Base-by-base conservation (phyloP, 2,329 filamentous ascomycete genomes). In the Clarireedia paspali region DNA sequence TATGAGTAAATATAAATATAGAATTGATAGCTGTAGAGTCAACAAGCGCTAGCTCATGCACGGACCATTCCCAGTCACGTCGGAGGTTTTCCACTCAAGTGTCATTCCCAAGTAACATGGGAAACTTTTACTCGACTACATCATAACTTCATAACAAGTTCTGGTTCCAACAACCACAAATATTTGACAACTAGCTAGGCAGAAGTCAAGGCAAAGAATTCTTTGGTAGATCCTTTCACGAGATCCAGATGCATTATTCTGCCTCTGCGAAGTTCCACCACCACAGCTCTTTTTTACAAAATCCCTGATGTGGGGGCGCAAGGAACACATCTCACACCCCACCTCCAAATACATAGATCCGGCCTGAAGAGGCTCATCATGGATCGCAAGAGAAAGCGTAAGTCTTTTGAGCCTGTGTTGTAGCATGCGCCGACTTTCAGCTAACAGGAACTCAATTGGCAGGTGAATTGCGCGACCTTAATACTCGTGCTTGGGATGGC, bases 401-500 rank as follows among this genome's bases (percentile, higher is more conserved):
- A 64, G 79, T 63, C 30, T 7, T 50, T 48, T 20, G 17, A 46
- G 17, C 12, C 12, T 46, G 4, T 17, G 10, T 6, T 46, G 17
- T 24, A 24, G n/a, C 9, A 49, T 15, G 17, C 20, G 52, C n/a
- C 23, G 36, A 57, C 6, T 15, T 56, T 10, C 12, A 57, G 56
- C 62, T 67, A 57, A 67, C 50, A 7, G 55, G 50, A 38, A 27
- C 17, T 48, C 44, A 36, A 39, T 45, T 50, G 63, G 45, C 70
- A 96, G 91, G 90, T 77, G 89, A 96, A 77, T 80, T 97, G 74
- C 89, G 91, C 77, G 82, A 87, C 75, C 78, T 95, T 68, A 99
- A 99, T 72, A 81, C 84, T 69, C 83, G 83, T 74, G 89, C 87
- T 60, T 99, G 94, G 94, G 80, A 87, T 70, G 91, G 90, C 68